phyloP scores from a whole-genome alignment of 805 yeast species.

The Kuraishia cidri region DNA sequence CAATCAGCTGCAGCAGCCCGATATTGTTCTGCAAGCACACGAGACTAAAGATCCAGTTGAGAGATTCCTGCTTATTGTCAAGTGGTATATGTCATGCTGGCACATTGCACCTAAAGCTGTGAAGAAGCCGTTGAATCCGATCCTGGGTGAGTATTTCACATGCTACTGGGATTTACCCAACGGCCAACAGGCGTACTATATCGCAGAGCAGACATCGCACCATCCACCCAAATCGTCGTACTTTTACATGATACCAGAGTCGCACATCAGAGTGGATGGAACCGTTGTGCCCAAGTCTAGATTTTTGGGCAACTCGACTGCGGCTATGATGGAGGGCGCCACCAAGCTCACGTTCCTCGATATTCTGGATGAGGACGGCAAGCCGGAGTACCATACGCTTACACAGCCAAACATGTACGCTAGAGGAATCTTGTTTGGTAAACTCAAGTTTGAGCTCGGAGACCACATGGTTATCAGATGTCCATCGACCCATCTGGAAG shows the following conservation, averaged over 20 bases:
- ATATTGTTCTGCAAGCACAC: slow-evolving; percentile 64
- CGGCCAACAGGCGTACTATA: slow-evolving; percentile 63
- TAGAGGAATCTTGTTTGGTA: slow-evolving; percentile 87
- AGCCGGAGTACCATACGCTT: slow-evolving; percentile 65
- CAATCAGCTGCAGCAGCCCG: slow-evolving; percentile 77
- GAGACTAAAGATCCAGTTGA: slow-evolving; percentile 43
- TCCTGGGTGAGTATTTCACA: slow-evolving; percentile 82
- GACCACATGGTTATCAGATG: slow-evolving; percentile 81
- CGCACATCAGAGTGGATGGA: slow-evolving; percentile 82
- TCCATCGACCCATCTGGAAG: slow-evolving; percentile 44
- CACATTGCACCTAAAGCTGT: slow-evolving; percentile 98
- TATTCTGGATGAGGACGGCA: slow-evolving; percentile 30
- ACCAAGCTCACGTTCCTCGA: slow-evolving; percentile 66
- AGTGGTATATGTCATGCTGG: slow-evolving; percentile 95
- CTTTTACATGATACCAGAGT: slow-evolving; percentile 78
- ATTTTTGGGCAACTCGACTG: slow-evolving; percentile 92
- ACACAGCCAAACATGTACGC: slow-evolving; percentile 97
- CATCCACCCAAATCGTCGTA: slow-evolving; percentile 98
- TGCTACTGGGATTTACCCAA: slow-evolving; percentile 87
- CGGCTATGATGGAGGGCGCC: slow-evolving; percentile 93
- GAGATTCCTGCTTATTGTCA: slow-evolving; percentile 66
- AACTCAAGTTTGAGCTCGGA: slow-evolving; percentile 83
- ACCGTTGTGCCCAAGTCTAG: slow-evolving; percentile 78
- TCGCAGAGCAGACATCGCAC: slow-evolving; percentile 93
- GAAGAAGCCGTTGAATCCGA: slow-evolving; percentile 93